A percentile compares a stretch with the other conserved stretches of the same genome.
These are phyloP conservation scores for Microstegium vimineum DNA, from an alignment of 176 grass and related monocot genomes.

Conservation along the genomic window DNA sequence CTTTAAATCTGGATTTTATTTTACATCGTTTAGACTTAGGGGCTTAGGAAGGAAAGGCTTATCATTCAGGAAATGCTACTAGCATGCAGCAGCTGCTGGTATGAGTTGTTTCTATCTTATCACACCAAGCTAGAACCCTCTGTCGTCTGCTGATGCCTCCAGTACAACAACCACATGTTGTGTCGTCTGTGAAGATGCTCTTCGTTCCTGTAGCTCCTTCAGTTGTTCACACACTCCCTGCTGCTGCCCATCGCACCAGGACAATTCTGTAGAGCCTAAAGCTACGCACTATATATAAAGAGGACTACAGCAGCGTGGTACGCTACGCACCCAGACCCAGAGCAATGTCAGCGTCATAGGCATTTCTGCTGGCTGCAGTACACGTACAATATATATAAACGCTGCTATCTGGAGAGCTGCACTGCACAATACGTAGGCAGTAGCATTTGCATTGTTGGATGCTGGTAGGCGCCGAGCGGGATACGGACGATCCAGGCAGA, in stretches of 20 bases:
- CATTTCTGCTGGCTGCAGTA: no score
- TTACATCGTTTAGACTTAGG: no score
- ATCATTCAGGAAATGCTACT: background rate
- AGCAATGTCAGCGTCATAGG: background rate
- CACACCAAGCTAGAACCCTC: background rate
- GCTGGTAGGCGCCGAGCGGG: background rate
- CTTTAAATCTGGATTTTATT: no score
- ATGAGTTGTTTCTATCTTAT: background rate
- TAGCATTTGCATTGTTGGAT: no score
- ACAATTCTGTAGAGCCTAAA: background rate
- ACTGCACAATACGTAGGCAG: background rate
- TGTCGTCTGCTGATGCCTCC: background rate
- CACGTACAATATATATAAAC: no score
- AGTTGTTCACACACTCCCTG: background rate
- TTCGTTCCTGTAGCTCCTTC: background rate
- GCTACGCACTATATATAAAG: background rate
- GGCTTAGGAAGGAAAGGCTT: background rate
- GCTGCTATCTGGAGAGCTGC: background rate
- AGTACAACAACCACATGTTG: background rate
- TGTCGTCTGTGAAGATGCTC: background rate
- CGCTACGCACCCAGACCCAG: background rate
- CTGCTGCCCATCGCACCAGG: background rate
- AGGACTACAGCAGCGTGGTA: background rate
- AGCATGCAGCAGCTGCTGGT: background rate
- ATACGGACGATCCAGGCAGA: background rate